phyloP scores from a whole-genome alignment of 164 flowering plant genomes.

The Tetracentron sinense region DNA sequence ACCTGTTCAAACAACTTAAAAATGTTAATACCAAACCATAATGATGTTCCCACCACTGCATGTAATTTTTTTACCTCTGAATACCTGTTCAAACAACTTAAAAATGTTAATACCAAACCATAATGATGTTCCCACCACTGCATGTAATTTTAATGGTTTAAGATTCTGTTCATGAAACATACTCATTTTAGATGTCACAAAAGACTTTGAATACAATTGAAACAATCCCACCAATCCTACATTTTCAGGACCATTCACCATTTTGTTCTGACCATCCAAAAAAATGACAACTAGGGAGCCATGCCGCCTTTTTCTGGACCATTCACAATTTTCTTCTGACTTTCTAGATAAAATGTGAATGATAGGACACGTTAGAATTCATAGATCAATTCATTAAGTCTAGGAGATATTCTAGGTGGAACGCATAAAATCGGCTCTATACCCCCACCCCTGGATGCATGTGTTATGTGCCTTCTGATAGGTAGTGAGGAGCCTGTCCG shows the following conservation, averaged over 20 bases:
- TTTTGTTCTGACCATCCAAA: not conserved
- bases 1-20: conserved; percentile 41
- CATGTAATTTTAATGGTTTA: not conserved
- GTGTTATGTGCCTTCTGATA: not conserved
- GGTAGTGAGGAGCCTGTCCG: too few species aligned
- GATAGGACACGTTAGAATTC: not conserved
- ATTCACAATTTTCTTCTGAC: too few species aligned
- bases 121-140: not conserved
- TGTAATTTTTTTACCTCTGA: not conserved
- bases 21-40: not conserved
- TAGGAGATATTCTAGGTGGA: not conserved
- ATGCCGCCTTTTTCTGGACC: not conserved
- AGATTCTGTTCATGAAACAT: too few species aligned
- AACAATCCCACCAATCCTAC: not conserved
- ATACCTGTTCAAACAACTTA: not conserved
- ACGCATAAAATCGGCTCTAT: not conserved
- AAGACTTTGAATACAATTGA: not conserved
- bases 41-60: not conserved
- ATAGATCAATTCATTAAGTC: not conserved
- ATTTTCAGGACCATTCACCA: not conserved
- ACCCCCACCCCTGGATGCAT: too few species aligned
- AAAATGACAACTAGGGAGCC: not conserved
- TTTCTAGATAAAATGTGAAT: not conserved
- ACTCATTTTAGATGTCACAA: not conserved
- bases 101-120: not conserved